Conservation (phyloP, 2,329 filamentous ascomycete species). For the Colletotrichum sublineola region DNA sequence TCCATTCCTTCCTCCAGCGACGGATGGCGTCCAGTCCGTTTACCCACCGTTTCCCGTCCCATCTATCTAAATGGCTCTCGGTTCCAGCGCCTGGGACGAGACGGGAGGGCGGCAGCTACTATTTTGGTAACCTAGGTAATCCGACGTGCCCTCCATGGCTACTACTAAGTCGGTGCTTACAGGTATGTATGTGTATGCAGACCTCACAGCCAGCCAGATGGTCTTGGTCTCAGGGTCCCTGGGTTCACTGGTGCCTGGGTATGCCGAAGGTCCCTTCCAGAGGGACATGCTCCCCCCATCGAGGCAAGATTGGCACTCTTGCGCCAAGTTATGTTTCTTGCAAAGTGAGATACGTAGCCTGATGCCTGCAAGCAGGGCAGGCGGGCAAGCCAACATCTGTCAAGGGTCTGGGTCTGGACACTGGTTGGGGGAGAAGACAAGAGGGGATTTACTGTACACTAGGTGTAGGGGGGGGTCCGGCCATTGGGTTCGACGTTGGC, state of each 20-base stretch:
- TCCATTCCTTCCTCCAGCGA: constrained; percentile 4
- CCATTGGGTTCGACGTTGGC: constrained; percentile 31
- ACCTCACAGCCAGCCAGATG: not conserved
- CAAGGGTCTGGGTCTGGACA: constrained; percentile 22
- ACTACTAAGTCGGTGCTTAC: not conserved
- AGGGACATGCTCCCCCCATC: not conserved
- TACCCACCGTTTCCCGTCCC: constrained; percentile 16
- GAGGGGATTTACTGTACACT: constrained; percentile 12
- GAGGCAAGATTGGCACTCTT: constrained; percentile 30
- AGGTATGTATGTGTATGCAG: not conserved
- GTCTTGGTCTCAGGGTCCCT: constrained; percentile 24
- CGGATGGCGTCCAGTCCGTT: constrained; percentile 21
- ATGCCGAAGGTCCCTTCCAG: constrained; percentile 1
- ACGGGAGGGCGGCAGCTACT: constrained; percentile 14
- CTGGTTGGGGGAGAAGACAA: not conserved
- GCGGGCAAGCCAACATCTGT: constrained; percentile 17
- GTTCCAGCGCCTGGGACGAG: constrained; percentile 3
- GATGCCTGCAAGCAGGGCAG: constrained; percentile 26
- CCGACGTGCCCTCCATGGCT: not conserved
- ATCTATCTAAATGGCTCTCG: constrained; percentile 23
- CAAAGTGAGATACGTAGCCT: constrained; percentile 18
- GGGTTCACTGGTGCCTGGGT: constrained; percentile 17
- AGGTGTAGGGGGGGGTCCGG: constrained; percentile 12
- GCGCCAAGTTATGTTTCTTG: constrained; percentile 9
- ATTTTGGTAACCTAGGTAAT: constrained; percentile 11